phyloP scores from a whole-genome alignment of 345 rosid species.

The Salix purpurea region DNA sequence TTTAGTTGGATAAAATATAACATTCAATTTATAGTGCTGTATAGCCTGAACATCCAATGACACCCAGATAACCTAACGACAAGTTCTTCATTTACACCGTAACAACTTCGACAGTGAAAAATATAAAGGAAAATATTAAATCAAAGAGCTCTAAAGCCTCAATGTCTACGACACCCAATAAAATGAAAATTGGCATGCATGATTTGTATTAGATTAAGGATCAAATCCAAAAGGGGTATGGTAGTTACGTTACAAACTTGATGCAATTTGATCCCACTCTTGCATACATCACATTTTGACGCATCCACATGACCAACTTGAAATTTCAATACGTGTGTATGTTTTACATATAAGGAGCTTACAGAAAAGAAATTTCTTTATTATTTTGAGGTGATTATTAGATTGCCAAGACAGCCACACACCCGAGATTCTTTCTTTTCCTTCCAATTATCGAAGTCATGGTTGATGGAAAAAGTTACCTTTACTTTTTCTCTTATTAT shows the following conservation, averaged over 20 bases:
- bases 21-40: neutral
- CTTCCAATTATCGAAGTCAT: neutral
- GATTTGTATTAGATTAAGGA: neutral
- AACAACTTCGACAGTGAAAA: neutral
- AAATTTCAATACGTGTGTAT: neutral
- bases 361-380: neutral
- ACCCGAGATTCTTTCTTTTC: neutral
- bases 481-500: neutral
- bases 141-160: neutral
- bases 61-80: neutral
- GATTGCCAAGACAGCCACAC: neutral
- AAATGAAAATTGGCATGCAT: neutral
- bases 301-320: neutral
- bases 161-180: neutral
- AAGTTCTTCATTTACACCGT: neutral
- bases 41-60: neutral
- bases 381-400: neutral
- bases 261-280: neutral
- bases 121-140: no score
- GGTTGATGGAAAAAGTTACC: neutral
- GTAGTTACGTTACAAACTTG: neutral
- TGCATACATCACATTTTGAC: neutral
- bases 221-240: neutral
- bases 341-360: neutral
- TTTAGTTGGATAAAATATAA: neutral